Conservation (phyloP, 108 stramenopile species). For the Skeletonema menzelii region DNA sequence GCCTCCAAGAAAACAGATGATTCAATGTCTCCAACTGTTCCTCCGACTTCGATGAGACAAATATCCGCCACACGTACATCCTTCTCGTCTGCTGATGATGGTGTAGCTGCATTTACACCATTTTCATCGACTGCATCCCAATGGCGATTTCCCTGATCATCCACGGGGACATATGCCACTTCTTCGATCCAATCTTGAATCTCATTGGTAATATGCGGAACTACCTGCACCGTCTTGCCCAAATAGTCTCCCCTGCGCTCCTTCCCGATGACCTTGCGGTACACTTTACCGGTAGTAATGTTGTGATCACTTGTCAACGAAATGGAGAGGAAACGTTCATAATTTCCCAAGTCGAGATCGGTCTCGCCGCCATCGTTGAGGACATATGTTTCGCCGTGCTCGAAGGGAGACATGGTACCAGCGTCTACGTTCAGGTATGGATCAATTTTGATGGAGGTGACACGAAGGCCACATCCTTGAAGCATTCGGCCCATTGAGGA, state of each 20-base stretch:
- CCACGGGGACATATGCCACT: constrained; percentile 79
- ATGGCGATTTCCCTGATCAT: constrained; percentile 31
- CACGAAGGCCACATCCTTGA: constrained; percentile 77
- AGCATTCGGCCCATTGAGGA: constrained; percentile 87
- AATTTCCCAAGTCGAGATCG: constrained; percentile 93
- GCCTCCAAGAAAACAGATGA: constrained; percentile 95
- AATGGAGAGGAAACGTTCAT: constrained; percentile 86
- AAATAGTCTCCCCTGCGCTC: constrained; percentile 91
- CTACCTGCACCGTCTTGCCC: constrained; percentile 91
- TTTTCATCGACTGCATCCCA: constrained; percentile 30
- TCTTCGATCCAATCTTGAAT: constrained; percentile 91
- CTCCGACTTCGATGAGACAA: constrained; percentile 99
- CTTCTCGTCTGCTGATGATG: constrained; percentile 11
- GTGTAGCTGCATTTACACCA: neutral
- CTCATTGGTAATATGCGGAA: constrained; percentile 91
- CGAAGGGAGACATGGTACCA: constrained; percentile 91
- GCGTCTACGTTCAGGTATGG: constrained; percentile 91
- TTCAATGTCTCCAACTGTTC: constrained; percentile 99
- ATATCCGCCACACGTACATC: constrained; percentile 78
- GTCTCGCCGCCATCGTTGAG: constrained; percentile 91
- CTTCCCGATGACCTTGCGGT: constrained; percentile 77
- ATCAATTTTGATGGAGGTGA: constrained; percentile 92
- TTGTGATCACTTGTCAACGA: constrained; percentile 82
- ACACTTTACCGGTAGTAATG: constrained; percentile 93
- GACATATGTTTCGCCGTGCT: constrained; percentile 84